Conservation (phyloP, 2,329 filamentous ascomycete species). For the Pezicula neosporulosa region DNA sequence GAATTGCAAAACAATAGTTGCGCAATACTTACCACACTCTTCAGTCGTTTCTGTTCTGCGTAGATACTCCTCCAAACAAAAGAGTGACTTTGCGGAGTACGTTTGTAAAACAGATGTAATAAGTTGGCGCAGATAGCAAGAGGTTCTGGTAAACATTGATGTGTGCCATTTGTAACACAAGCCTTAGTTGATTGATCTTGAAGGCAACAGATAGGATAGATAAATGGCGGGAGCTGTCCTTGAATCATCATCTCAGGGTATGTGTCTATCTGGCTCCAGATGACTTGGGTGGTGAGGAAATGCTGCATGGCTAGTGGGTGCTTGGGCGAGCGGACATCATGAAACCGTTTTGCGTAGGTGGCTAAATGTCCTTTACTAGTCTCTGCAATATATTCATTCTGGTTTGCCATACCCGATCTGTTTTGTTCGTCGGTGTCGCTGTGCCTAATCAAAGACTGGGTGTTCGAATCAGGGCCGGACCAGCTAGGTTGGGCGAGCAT, state of each 20-base stretch:
- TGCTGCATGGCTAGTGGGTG: slow-evolving; percentile 7
- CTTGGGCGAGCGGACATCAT: background rate
- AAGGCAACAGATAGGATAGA: slow-evolving; percentile 23
- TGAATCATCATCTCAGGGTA: slow-evolving; percentile 21
- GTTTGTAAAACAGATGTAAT: slow-evolving; percentile 18
- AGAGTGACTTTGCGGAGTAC: slow-evolving; percentile 14
- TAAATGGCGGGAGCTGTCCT: slow-evolving; percentile 24
- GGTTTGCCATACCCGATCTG: no score
- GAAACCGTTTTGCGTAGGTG: no score
- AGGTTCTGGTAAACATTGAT: slow-evolving; percentile 22
- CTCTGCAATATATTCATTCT: no score
- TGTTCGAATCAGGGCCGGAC: no score
- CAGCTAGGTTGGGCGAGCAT: no score
- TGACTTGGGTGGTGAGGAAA: slow-evolving; percentile 16
- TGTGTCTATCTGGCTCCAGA: slow-evolving; percentile 20
- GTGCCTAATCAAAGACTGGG: no score
- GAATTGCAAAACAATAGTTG: slow-evolving; percentile 1
- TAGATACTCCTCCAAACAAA: slow-evolving; percentile 25
- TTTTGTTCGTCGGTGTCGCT: no score
- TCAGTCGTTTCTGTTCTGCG: slow-evolving; percentile 15
- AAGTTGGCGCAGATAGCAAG: slow-evolving; percentile 24
- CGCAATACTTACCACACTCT: slow-evolving; percentile 15
- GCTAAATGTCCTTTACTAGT: no score
- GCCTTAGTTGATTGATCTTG: slow-evolving; percentile 4
- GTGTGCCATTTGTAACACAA: slow-evolving; percentile 16